Base-by-base conservation (phyloP, 1,139 yeast genomes). In the Hemisphaericaspora subhashii region DNA sequence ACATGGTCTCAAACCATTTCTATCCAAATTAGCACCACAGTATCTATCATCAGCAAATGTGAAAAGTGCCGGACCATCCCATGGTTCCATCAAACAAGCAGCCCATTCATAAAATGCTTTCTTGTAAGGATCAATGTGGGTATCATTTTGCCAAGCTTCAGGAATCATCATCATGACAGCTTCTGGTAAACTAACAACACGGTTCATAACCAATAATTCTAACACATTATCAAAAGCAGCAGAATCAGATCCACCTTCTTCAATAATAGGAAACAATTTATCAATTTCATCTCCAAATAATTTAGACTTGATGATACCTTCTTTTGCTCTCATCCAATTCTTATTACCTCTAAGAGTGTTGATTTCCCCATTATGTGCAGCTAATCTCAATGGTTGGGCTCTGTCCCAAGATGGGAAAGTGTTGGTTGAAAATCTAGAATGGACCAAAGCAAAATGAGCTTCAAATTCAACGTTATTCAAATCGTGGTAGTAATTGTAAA, bases 321-420 rank as follows among this genome's bases (percentile, higher is more conserved):
- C 98, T 66, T 95, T 86, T 32, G 98, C 94, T 55, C 96, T 81
- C 97, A 92, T 90, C 98, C 98, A 92, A 66, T 92, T 92, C 68
- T 89, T 92, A 77, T 92, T 92, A 55, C 98, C 98, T 64, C 98
- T 80, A 60, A 92, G 73, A 32, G 98, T 90, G 68, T 92, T 92
- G 64, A 92, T 92, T 68, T 92, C 98, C 74, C 98, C 98, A 64
- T 92, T 92, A 70, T 92, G 98, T 32, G 98, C 98, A 28, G 96
- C 90, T 84, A 94, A 85, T 64, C 98, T 79, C 55, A 90, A 77
- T 37, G 98, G 98, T 67, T 92, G 98, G 27, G 98, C 98, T 67
- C 98, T 82, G 67, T 92, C 98, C 98, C 98, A 92, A 16, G 96
- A 86, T 36, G 98, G 98, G 79, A 92, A 92, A 36, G 98, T 92